Conservation (phyloP, 352 stramenopile species). For the Peronospora destructor region DNA sequence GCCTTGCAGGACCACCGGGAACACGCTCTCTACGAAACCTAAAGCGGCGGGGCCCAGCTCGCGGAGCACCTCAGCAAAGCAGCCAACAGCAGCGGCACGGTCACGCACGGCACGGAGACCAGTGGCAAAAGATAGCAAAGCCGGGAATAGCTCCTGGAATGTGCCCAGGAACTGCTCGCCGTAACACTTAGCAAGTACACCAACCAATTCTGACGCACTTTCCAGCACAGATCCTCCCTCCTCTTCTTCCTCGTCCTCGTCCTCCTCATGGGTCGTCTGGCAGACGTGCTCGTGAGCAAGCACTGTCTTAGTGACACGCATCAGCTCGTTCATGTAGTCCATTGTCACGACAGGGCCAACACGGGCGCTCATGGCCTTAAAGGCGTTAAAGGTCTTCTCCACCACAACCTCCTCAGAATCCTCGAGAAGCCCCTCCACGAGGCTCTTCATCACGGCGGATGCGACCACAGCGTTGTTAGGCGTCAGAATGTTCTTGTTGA, state of each 20-base stretch:
- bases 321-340: constrained; percentile 83
- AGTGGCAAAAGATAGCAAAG: constrained; percentile 89
- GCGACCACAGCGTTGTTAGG: constrained; percentile 72
- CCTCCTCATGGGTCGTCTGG: constrained; percentile 84
- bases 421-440: constrained; percentile 73
- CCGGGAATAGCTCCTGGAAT: constrained; percentile 86
- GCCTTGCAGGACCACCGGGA: constrained; percentile 87
- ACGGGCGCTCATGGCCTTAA: constrained; percentile 93
- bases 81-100: constrained; percentile 91
- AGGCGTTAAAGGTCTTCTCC: constrained; percentile 92
- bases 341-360: constrained; percentile 88
- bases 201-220: constrained; percentile 90
- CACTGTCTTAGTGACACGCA: constrained; percentile 83
- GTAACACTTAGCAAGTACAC: constrained; percentile 91
- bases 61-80: constrained; percentile 92
- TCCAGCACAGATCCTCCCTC: constrained; percentile 93
- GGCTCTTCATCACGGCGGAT: constrained; percentile 69
- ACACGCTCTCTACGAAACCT: constrained; percentile 86
- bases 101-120: constrained; percentile 86
- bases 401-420: constrained; percentile 86
- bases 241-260: constrained; percentile 89
- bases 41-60: constrained; percentile 78
- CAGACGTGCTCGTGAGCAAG: constrained; percentile 87
- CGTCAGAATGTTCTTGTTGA: constrained; percentile 71
- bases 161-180: constrained; percentile 87